These are phyloP conservation scores for Brassica balearica DNA, from an alignment of 441 rosid genomes.

Conservation along the genomic window DNA sequence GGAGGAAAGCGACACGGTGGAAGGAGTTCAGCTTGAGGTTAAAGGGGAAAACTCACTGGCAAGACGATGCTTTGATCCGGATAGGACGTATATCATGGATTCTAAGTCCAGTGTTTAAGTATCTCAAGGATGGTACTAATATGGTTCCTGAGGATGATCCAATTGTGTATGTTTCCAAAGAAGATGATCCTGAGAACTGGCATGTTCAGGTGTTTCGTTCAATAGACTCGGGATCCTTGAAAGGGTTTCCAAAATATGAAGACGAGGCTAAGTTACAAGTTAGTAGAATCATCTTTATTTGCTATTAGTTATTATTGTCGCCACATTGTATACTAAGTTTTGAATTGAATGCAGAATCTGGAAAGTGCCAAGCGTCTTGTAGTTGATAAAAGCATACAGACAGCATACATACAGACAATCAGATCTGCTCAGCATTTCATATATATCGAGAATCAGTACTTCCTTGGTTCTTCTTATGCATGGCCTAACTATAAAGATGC, in stretches of 20 bases:
- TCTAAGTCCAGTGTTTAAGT: conserved; percentile 59
- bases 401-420: conserved; percentile 76
- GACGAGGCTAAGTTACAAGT: conserved; percentile 62
- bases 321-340: conserved; percentile 22
- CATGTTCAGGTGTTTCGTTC: conserved; percentile 94
- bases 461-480: conserved; percentile 78
- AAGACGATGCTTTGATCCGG: conserved; percentile 79
- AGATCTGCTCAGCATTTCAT: conserved; percentile 80
- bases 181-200: conserved; percentile 83
- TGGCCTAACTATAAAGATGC: conserved; percentile 73
- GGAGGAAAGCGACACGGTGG: conserved; percentile 85
- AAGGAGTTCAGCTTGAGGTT: conserved; percentile 66
- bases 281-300: conserved; percentile 39
- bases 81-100: conserved; percentile 93
- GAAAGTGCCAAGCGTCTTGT: conserved; percentile 57
- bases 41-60: conserved; percentile 65
- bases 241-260: conserved; percentile 78
- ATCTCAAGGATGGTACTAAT: conserved; percentile 50
- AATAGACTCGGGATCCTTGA: conserved; percentile 86
- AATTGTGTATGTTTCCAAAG: conserved; percentile 53
- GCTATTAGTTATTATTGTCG: conserved; percentile 1
- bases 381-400: conserved; percentile 74
- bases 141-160: conserved; percentile 73
- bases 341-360: conserved; percentile 58
- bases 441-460: conserved; percentile 81